Percentiles rank a stretch among this genome's conserved stretches.
phyloP scores from a whole-genome alignment of 352 stramenopile genomes.

The Nothophytophthora sp. region DNA sequence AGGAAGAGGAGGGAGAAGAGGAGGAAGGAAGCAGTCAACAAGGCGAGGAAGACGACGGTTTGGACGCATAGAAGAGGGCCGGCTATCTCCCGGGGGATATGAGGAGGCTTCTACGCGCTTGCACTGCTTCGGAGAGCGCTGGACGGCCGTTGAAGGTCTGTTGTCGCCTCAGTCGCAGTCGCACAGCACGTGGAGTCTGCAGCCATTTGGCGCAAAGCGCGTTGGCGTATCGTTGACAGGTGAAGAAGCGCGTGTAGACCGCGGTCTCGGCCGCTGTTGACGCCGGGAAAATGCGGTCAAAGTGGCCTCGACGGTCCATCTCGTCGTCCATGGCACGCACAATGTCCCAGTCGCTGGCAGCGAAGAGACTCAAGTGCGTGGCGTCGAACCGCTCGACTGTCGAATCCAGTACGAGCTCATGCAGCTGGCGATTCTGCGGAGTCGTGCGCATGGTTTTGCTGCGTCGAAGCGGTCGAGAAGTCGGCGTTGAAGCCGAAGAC shows the following conservation, averaged over 20 bases:
- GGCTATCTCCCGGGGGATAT: no score
- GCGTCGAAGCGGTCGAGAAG: conserved; percentile 9
- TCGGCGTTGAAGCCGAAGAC: conserved; percentile 6
- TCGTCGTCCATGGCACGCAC: conserved; percentile 74
- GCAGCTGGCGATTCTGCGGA: conserved; percentile 48
- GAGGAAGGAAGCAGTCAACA: no score
- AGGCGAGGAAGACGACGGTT: no score
- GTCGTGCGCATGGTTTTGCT: conserved; percentile 19
- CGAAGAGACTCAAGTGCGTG: conserved; percentile 57
- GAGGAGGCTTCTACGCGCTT: no score
- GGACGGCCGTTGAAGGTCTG: no score
- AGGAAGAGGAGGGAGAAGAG: neutral
- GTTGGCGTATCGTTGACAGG: conserved; percentile 61
- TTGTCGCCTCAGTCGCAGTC: conserved; percentile 13
- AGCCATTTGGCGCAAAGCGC: conserved; percentile 65
- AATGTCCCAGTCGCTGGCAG: conserved; percentile 55
- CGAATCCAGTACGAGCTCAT: conserved; percentile 57
- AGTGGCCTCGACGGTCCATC: conserved; percentile 65
- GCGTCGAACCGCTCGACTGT: conserved; percentile 40
- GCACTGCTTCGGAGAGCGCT: no score
- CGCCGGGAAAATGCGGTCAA: conserved; percentile 71
- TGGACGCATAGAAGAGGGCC: no score
- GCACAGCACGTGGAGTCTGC: conserved; percentile 30
- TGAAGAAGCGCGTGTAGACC: conserved; percentile 53
- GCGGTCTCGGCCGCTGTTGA: conserved; percentile 16